A percentile compares a stretch with the other conserved stretches of the same genome.
Evolutionary conservation across 495 filamentous ascomycete genomes (phyloP).

Genomic region (Opeltia flavorubescens): DNA sequence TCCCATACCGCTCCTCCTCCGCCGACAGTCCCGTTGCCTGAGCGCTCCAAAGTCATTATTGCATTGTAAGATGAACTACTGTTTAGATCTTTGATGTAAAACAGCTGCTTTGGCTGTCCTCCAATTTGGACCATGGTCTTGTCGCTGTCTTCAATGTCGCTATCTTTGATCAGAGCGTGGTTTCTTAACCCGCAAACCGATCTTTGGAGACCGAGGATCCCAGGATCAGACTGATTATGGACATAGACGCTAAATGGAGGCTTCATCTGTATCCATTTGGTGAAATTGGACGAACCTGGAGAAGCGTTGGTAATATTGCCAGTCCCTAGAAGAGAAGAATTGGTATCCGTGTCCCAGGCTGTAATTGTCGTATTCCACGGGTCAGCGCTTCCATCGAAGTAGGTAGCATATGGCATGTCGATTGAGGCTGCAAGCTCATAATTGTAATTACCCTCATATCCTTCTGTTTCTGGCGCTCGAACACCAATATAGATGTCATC

Average conservation of each 20-base stretch:
- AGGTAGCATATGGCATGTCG: conserved; percentile 55
- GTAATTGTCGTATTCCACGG: conserved; percentile 24
- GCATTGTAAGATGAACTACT: conserved; percentile 52
- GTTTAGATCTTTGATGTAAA: conserved; percentile 65
- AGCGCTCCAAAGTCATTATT: conserved; percentile 44
- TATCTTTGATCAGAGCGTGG: conserved; percentile 47
- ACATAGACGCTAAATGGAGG: conserved; percentile 71
- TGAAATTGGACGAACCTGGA: conserved; percentile 19
- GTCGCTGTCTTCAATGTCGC: conserved; percentile 31
- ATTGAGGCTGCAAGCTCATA: conserved; percentile 76
- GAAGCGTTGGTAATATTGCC: conserved; percentile 54
- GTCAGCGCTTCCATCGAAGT: conserved; percentile 18
- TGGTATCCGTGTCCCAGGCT: conserved; percentile 67
- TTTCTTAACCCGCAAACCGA: conserved; percentile 61
- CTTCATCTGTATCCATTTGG: conserved; percentile 41
- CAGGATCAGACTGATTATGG: conserved; percentile 43
- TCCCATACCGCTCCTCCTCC: conserved; percentile 62
- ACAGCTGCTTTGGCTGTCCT: conserved; percentile 64
- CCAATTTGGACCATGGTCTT: conserved; percentile 55
- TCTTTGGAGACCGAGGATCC: conserved; percentile 50
- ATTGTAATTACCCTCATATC: conserved; percentile 48
- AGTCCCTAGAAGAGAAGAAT: conserved; percentile 64
- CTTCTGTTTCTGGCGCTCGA: conserved; percentile 45
- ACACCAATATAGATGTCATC: conserved; percentile 63
- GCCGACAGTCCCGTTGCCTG: conserved; percentile 41